phyloP scores from a whole-genome alignment of 805 yeast genomes.

The Tetrapisispora fleetii region DNA sequence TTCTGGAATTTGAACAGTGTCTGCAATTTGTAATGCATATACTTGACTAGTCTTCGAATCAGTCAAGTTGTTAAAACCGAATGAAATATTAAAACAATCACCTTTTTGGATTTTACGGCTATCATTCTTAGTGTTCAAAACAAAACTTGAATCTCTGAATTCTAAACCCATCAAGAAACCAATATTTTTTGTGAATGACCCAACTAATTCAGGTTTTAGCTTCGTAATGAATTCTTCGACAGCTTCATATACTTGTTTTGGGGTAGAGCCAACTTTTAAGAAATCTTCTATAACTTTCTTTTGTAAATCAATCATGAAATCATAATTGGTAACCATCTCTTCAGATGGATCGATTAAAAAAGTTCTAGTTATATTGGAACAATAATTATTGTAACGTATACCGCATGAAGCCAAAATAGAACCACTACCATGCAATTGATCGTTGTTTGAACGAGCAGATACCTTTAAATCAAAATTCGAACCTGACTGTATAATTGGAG shows the following conservation, averaged over 20 bases:
- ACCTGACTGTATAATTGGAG: conserved; percentile 86
- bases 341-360: conserved; percentile 82
- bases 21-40: conserved; percentile 69
- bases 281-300: conserved; percentile 43
- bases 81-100: conserved; percentile 60
- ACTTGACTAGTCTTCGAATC: conserved; percentile 42
- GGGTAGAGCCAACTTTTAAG: conserved; percentile 58
- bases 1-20: conserved; percentile 60
- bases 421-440: conserved; percentile 57
- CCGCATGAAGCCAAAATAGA: conserved; percentile 79
- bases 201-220: conserved; percentile 55
- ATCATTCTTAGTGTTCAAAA: conserved; percentile 64
- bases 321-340: conserved; percentile 71
- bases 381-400: conserved; percentile 76
- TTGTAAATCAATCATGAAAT: conserved; percentile 62
- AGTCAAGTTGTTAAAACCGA: conserved; percentile 63
- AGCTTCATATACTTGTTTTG: conserved; percentile 57
- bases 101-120: conserved; percentile 53
- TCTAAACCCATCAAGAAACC: conserved; percentile 90
- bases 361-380: conserved; percentile 81
- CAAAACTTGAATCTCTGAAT: conserved; percentile 68
- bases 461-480: conserved; percentile 76
- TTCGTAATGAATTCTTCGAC: conserved; percentile 50
- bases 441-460: conserved; percentile 65
- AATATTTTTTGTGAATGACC: conserved; percentile 61